Percentiles rank a stretch among this genome's conserved stretches.
phyloP scores from a whole-genome alignment of 2,329 filamentous ascomycete species.

The Colletotrichum godetiae region DNA sequence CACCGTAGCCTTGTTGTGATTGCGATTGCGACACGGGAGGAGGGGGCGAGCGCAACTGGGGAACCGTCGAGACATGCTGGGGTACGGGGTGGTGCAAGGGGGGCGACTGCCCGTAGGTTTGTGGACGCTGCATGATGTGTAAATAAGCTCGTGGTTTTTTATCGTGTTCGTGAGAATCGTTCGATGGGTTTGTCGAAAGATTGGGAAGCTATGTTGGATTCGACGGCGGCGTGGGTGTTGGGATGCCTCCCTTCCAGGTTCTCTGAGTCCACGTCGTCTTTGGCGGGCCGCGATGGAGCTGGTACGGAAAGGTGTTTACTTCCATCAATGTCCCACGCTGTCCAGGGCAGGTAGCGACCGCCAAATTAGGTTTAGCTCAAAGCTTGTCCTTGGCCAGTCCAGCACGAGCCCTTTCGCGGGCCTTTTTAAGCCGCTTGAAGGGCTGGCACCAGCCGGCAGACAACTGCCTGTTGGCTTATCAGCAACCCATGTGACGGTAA shows the following conservation, averaged over 20 bases:
- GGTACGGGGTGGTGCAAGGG: slow-evolving; percentile 97
- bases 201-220: neutral
- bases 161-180: neutral
- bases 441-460: no score
- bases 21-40: slow-evolving; percentile 80
- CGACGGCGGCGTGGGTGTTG: slow-evolving; percentile 7
- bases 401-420: no score
- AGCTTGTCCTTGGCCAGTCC: no score
- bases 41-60: slow-evolving; percentile 93
- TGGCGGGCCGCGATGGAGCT: slow-evolving; percentile 27
- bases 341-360: neutral
- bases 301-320: slow-evolving; percentile 45
- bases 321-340: slow-evolving; percentile 31
- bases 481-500: no score
- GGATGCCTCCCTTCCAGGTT: slow-evolving; percentile 19
- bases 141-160: slow-evolving; percentile 23
- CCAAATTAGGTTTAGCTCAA: no score
- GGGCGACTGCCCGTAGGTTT: slow-evolving; percentile 86
- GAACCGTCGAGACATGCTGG: slow-evolving; percentile 97
- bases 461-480: no score
- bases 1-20: slow-evolving; percentile 67
- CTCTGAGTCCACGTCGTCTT: slow-evolving; percentile 28
- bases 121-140: slow-evolving; percentile 82
- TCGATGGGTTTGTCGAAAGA: neutral
- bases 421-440: no score